These are phyloP conservation scores for Entomophthora muscae DNA, from an alignment of 371 early-diverging fungal genomes.

Conservation along the genomic window DNA sequence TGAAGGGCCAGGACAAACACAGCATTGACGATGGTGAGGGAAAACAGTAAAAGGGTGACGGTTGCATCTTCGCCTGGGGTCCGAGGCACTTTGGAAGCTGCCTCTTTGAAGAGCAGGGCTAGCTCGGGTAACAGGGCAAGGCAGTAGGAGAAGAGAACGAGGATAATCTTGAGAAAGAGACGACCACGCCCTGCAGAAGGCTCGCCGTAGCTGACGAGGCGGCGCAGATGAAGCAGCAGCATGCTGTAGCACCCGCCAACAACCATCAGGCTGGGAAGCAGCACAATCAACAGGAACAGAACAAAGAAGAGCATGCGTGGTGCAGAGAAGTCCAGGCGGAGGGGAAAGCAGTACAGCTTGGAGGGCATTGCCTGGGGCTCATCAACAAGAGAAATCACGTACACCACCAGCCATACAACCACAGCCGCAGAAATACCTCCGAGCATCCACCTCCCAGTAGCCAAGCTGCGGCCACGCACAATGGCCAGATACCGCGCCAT, in stretches of 20 bases:
- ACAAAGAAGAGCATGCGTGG: neutral
- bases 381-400: neutral
- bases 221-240: neutral
- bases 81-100: neutral
- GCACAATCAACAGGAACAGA: neutral
- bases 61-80: neutral
- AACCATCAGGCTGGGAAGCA: neutral
- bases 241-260: neutral
- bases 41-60: neutral
- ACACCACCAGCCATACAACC: neutral
- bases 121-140: neutral
- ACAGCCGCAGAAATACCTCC: neutral
- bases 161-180: neutral
- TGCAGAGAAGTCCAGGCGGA: neutral
- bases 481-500: neutral
- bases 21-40: neutral
- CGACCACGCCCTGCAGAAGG: neutral
- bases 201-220: neutral
- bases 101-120: neutral
- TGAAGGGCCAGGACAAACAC: neutral
- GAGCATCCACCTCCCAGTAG: neutral
- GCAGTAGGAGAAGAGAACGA: neutral
- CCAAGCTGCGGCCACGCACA: neutral
- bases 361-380: neutral
- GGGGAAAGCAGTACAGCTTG: neutral